These are phyloP conservation scores for Acacia melanoxylon DNA, from an alignment of 306 rosid genomes.

Conservation along the genomic window DNA sequence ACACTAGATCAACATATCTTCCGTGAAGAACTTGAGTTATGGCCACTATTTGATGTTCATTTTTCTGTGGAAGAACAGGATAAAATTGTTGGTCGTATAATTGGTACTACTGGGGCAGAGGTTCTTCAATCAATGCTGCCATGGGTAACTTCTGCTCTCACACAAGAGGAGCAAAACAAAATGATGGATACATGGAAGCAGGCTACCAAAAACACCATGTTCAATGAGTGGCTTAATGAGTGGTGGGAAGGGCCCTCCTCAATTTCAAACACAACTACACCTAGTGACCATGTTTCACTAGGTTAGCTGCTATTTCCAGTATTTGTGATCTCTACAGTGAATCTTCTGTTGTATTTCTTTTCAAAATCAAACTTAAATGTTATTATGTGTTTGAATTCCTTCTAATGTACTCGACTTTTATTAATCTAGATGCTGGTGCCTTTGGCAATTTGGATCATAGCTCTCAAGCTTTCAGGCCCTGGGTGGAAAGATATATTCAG, in stretches of 20 bases:
- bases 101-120: constrained; percentile 86
- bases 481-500: constrained; percentile 81
- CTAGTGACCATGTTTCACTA: constrained; percentile 38
- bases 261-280: constrained; percentile 35
- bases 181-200: constrained; percentile 85
- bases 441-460: constrained; percentile 52
- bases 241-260: constrained; percentile 68
- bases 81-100: constrained; percentile 66
- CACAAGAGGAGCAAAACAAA: constrained; percentile 75
- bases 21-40: constrained; percentile 76
- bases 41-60: constrained; percentile 73
- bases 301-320: constrained; percentile 30
- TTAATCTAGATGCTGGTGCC: constrained; percentile 28
- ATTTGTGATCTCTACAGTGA: neutral
- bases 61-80: constrained; percentile 81
- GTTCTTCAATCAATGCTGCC: constrained; percentile 85
- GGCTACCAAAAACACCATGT: constrained; percentile 77
- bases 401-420: constrained; percentile 2
- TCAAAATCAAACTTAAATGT: neutral
- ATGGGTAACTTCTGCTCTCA: constrained; percentile 77
- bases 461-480: constrained; percentile 66
- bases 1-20: constrained; percentile 71
- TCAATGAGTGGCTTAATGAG: constrained; percentile 76
- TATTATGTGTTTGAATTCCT: constrained; percentile 2
- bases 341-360: neutral